Base-by-base conservation (phyloP, 208 protist species). In the Acanthamoeba sp. region DNA sequence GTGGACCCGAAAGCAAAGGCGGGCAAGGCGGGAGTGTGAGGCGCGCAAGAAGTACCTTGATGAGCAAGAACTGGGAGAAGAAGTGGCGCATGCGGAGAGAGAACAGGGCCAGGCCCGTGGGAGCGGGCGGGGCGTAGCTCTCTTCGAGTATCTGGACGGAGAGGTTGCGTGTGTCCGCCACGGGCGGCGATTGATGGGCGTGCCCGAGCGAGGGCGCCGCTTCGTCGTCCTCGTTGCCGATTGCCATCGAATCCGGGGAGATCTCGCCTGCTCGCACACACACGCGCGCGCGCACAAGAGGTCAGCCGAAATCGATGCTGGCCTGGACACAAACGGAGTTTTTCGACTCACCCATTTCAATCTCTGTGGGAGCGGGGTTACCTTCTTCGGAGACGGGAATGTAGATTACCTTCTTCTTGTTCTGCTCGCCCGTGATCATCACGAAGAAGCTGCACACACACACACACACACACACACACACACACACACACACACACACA, bases 301-400 rank as follows among this genome's bases (percentile, higher is more conserved):
- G n/a, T n/a, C n/a, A n/a, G n/a, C n/a, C n/a, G 14, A 62, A n/a
- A 62, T 62, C 7, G 7, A 50, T 50, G 5, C 2, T 50, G 45
- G 45, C 45, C 45, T 62, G 55, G 18, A 4, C 14, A 50, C 12
- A 6, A 50, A 14, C 45, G 18, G 45, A 50, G 45, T 50, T 6
- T 50, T 50, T 1, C 55, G 16, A 76, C 66, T 76, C 66, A 76
- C 66, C 66, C 66, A 76, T 76, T 38, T 76, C 66, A 29, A 76
- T 40, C n/a, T n/a, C 55, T 6, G 16, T n/a, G 24, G 12, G 66
- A 10, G 66, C 36, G 66, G 5, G 36, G n/a, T 20, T 76, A 76
- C 66, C 66, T 76, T 76, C 66, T 76, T 76, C 66, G 32, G n/a
- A 16, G 36, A 76, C 66, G 66, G 66, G 66, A 0, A 76, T 38